Evolutionary conservation across 2,329 filamentous ascomycete genomes (phyloP), one percentile per base, ranked within the genome.

Genomic region (Lizonia empirigonia): DNA sequence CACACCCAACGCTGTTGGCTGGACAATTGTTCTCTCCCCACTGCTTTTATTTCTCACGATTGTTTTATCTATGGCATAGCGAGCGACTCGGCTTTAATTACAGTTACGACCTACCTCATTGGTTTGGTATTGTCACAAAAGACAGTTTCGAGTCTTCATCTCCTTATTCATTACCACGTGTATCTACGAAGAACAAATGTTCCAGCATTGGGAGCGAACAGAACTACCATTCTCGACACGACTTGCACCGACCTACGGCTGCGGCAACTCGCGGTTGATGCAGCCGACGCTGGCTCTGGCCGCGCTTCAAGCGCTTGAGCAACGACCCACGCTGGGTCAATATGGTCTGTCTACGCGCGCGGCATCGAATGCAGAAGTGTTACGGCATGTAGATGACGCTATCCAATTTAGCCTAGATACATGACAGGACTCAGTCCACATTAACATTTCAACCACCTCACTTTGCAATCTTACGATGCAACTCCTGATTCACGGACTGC

Each of bases 11-110:
- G 15, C 20, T 50, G 41, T 53, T 50, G 46, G 55, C 12, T 58
- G 50, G 50, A 44, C 37, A 24, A 47, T 47, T 15, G 23, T 7
- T 50, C 47, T 56, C 49, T 46, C 55, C 53, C 49, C 40, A 38
- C 42, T 53, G 44, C 42, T 51, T 53, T 56, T 57, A 47, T 58
- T 64, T 64, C 58, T 67, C 50, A 69, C 44, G 65, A 69, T 67
- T 71, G 66, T 72, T 68, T 71, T 70, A 69, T 56, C 33, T 52
- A 52, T 66, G 69, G 68, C 68, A 71, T 72, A 71, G 69, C 69
- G 69, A 69, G 64, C 62, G 64, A 56, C 52, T 57, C 24, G 47
- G 50, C 51, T 60, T 61, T 60, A 52, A 44, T 50, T 42, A 36
- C 48, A 40, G 6, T 54, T 29, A 49, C 32, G 51, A 55, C 47